Percentiles rank a stretch among this genome's conserved stretches.
phyloP scores from a whole-genome alignment of 768 basidiomycete species.

The Myochromella boudieri region DNA sequence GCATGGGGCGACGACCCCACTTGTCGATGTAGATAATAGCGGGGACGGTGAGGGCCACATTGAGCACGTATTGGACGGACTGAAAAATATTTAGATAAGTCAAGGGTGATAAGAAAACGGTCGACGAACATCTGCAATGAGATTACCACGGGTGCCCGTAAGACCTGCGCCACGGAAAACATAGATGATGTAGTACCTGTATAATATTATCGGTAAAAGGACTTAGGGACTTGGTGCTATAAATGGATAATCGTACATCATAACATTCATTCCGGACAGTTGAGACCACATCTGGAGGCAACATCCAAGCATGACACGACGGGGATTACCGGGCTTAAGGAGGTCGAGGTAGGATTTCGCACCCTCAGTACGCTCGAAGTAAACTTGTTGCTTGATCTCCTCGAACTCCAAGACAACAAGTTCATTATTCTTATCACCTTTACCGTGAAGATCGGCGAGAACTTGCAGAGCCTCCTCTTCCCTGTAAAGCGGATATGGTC shows the following conservation, averaged over 20 bases:
- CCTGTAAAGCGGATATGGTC: constrained; percentile 18
- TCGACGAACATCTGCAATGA: constrained; percentile 62
- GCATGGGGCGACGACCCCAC: constrained; percentile 79
- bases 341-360: constrained; percentile 71
- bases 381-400: constrained; percentile 60
- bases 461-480: constrained; percentile 68
- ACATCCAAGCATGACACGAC: constrained; percentile 69
- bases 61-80: constrained; percentile 66
- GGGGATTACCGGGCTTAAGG: constrained; percentile 61
- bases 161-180: constrained; percentile 79
- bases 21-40: constrained; percentile 68
- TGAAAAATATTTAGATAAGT: constrained; percentile 22
- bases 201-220: not conserved
- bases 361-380: constrained; percentile 66
- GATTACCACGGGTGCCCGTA: constrained; percentile 70
- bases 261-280: constrained; percentile 75
- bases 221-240: not conserved
- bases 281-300: constrained; percentile 84
- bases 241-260: constrained; percentile 53
- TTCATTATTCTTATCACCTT: constrained; percentile 54
- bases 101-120: not conserved
- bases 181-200: constrained; percentile 67
- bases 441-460: constrained; percentile 72
- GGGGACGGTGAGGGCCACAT: constrained; percentile 45
- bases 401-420: constrained; percentile 70